Base-by-base conservation (phyloP, 1,139 yeast species). In the Suhomyces bolitotheri region DNA sequence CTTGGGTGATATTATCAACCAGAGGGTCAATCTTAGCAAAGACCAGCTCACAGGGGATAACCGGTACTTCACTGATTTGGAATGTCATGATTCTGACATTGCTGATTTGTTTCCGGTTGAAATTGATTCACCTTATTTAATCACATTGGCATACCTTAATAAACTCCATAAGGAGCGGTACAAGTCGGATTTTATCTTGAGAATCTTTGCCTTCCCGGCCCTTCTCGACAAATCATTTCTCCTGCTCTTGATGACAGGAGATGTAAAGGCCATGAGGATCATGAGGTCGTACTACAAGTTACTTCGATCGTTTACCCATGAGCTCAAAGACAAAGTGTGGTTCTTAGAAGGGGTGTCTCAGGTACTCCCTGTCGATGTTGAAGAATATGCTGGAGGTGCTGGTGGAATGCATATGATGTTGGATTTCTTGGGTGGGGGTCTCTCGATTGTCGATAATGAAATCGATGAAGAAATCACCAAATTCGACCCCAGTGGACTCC, bases 141-240 rank as follows among this genome's bases (percentile, higher is more conserved):
- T 87, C 15, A 85, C 96, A 0, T 65, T 90, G 42, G 95, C 95
- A 14, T 88, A 87, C 54, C 70, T 90, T 59, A 92, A 87, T 54
- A 87, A 87, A 58, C 67, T 90, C 31, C 86, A 86, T 58, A 76
- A 80, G 51, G 97, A 89, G 57, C 72, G 92, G 44, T 77, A 82
- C 58, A 84, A 86, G 59, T 78, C 89, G 1, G 96, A 89, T 56
- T 90, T 88, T 52, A 86, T 90, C 24, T 64, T 90, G 27, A 66
- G 97, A 31, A 84, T 90, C 15, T 90, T 90, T 68, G 92, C 96
- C 8, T 89, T 90, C 60, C 97, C 97, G 4, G 97, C 97, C 1
- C 63, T 90, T 31, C 65, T 90, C 46, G 97, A 90, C 57, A 84
- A 83, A 53, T 74, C 78, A 20, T 83, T 90, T 47, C 66, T 89